Evolutionary conservation across 306 rosid species (phyloP).

Genomic region (Prunus mira): DNA sequence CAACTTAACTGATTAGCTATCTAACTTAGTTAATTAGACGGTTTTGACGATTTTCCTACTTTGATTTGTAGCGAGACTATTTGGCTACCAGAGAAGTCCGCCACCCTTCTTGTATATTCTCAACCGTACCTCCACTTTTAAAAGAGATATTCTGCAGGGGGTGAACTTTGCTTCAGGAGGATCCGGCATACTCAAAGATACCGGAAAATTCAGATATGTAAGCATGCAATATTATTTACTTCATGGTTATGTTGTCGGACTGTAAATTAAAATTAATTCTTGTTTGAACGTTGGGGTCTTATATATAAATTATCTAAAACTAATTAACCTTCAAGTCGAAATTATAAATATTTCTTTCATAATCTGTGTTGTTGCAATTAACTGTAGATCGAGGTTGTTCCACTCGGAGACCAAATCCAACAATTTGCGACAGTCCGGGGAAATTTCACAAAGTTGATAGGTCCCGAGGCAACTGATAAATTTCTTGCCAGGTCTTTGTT

Average conservation of each 20-base stretch:
- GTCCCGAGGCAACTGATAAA: neutral
- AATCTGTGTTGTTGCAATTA: neutral
- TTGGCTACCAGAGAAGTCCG: slow-evolving; percentile 45
- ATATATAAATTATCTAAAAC: too few species aligned
- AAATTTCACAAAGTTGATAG: slow-evolving; percentile 22
- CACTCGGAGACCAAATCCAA: slow-evolving; percentile 35
- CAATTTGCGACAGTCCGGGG: slow-evolving; percentile 36
- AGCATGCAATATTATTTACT: neutral
- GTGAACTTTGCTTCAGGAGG: slow-evolving; percentile 57
- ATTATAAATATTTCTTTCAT: neutral
- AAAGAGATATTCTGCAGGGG: slow-evolving; percentile 29
- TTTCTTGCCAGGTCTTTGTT: slow-evolving; percentile 39
- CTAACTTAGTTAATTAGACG: neutral
- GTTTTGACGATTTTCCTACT: neutral
- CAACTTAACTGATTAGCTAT: neutral
- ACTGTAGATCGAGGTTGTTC: slow-evolving; percentile 38
- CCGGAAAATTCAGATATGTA: slow-evolving; percentile 36
- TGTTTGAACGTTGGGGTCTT: too few species aligned
- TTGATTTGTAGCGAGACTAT: slow-evolving; percentile 20
- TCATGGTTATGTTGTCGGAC: too few species aligned
- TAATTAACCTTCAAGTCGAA: neutral
- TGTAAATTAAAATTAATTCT: too few species aligned
- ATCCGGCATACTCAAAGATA: slow-evolving; percentile 36
- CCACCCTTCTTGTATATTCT: slow-evolving; percentile 35
- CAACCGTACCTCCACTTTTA: slow-evolving; percentile 9